These are phyloP conservation scores for Aspergillus transmontanensis DNA, from an alignment of 2,329 filamentous ascomycete species.

Conservation along the genomic window DNA sequence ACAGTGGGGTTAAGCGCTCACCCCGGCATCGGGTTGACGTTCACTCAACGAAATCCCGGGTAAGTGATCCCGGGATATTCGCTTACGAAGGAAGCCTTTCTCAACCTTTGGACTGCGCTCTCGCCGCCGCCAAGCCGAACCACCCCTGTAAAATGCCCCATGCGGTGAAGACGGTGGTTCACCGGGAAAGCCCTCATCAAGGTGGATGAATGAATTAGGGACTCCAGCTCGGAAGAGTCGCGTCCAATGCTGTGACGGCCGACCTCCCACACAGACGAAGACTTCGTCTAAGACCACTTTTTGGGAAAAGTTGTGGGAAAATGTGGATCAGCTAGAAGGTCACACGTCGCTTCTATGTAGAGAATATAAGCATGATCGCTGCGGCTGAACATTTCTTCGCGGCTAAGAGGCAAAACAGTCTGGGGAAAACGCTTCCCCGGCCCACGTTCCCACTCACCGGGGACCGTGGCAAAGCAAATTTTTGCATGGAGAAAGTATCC, in stretches of 20 bases:
- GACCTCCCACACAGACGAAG: not conserved
- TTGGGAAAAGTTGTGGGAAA: not conserved
- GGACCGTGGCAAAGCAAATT: conserved; percentile 8
- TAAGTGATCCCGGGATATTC: not conserved
- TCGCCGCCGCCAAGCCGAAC: not conserved
- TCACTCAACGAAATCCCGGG: not conserved
- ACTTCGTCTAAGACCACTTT: not conserved
- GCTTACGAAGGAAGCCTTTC: not conserved
- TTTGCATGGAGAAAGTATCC: conserved; percentile 12
- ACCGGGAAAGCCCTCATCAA: conserved; percentile 2
- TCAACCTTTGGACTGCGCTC: not conserved
- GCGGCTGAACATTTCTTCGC: conserved; percentile 31
- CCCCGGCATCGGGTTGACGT: not conserved
- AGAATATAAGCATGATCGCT: conserved; percentile 12
- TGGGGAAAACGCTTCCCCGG: conserved; percentile 39
- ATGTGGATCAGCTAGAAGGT: not conserved
- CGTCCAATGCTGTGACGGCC: not conserved
- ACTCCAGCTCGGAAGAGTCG: not conserved
- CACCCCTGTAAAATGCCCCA: not conserved
- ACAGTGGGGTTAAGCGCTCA: conserved; percentile 1
- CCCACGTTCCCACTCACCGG: conserved; percentile 18
- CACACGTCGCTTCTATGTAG: not conserved
- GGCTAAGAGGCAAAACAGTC: conserved; percentile 14
- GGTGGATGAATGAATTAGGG: not conserved
- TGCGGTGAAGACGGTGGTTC: not conserved